Evolutionary conservation across 78 protist genomes (phyloP), one percentile per base, ranked within the genome.

Genomic region (Capsaspora owczarzaki): DNA sequence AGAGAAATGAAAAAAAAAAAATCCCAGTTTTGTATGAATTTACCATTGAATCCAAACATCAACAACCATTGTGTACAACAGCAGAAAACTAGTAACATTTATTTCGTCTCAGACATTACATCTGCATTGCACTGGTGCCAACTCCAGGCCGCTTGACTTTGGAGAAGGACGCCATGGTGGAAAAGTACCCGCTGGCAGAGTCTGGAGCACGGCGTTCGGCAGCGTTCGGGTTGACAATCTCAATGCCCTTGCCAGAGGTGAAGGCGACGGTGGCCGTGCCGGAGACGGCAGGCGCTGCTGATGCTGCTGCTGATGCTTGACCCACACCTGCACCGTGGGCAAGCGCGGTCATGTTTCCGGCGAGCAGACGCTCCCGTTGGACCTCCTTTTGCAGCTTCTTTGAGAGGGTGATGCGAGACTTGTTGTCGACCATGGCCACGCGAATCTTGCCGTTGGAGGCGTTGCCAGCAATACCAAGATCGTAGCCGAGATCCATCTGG

Each of bases 371-470:
- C 66, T 56, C 66, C 20, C 19, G 37, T 35, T 66, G 72, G 40
- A 68, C 49, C 74, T 31, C 40, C 74, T 40, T 68, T 29, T 68
- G 74, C 74, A 68, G 23, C 49, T 40, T 35, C 74, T 68, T 68
- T 10, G 74, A 68, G 27, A 68, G 3, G 47, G 49, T 47, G 27
- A 16, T 47, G 49, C 40, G 35, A 4, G 6, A 23, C 19, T 8
- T 16, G 49, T 8, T 25, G 27, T 68, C 74, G 20, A 40, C 20
- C 29, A 4, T 31, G 8, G 40, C 35, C 49, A 33, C 47, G 8
- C 40, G n/a, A 33, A 35, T 10, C 47, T 68, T 35, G 5, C n/a
- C 47, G 40, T 33, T 68, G 49, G 27, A 2, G 22, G 6, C 74
- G 25, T 68, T 68, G 49, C 35, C 47, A 4, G 40, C 74, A 5